A percentile compares a stretch with the other conserved stretches of the same genome.
Conservation (phyloP, 106 monocot species). For the Gastrodia elata region DNA sequence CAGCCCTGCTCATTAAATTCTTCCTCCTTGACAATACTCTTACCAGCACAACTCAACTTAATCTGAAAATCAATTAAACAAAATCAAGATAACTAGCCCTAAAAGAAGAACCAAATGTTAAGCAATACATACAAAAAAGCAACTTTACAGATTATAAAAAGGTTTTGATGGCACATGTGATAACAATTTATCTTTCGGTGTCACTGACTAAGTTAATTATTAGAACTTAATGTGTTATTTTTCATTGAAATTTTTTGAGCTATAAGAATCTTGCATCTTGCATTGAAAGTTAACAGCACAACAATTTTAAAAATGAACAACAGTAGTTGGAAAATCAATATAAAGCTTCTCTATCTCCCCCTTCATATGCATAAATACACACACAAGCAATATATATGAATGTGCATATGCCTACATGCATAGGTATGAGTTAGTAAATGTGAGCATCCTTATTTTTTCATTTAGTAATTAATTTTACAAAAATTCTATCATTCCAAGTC, state of each 20-base stretch:
- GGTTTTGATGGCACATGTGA: neutral
- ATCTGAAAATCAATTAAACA: conserved; percentile 30
- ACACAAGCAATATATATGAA: no score
- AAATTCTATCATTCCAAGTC: neutral
- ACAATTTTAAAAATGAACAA: neutral
- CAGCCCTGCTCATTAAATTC: conserved; percentile 40
- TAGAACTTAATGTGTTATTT: no score
- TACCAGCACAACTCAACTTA: conserved; percentile 65
- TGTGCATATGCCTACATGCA: no score
- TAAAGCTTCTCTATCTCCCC: neutral
- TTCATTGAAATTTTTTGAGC: neutral
- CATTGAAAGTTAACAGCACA: neutral
- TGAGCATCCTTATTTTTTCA: neutral
- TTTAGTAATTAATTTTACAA: neutral
- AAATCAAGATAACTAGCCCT: neutral
- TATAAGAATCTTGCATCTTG: neutral
- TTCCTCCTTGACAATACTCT: conserved; percentile 56
- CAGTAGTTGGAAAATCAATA: neutral
- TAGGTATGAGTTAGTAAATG: no score
- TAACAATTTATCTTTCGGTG: neutral
- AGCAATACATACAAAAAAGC: neutral
- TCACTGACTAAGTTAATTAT: neutral
- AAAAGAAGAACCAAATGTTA: neutral
- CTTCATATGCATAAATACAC: no score
- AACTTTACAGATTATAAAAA: neutral